phyloP scores from a whole-genome alignment of 1,139 yeast species.

The Suhomyces bolitotheri region DNA sequence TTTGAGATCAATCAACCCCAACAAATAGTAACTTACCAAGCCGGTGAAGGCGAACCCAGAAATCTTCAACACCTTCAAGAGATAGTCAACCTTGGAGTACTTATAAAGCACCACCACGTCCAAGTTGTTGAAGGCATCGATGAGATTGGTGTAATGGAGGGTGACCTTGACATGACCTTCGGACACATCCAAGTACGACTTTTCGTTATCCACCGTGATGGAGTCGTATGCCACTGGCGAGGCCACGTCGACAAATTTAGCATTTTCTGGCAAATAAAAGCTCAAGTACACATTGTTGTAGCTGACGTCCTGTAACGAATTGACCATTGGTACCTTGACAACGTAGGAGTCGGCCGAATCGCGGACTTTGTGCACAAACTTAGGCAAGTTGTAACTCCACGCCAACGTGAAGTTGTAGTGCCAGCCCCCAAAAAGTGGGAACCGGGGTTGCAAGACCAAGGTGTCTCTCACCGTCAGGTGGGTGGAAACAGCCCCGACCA shows the following conservation, averaged over 20 bases:
- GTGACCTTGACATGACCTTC: slow-evolving; percentile 81
- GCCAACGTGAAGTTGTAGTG: slow-evolving; percentile 92
- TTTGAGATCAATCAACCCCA: slow-evolving; percentile 42
- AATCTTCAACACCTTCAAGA: slow-evolving; percentile 66
- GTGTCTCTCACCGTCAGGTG: slow-evolving; percentile 52
- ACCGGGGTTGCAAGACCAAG: slow-evolving; percentile 77
- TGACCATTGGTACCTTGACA: slow-evolving; percentile 68
- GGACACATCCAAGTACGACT: slow-evolving; percentile 72
- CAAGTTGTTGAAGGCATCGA: slow-evolving; percentile 66
- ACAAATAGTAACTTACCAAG: slow-evolving; percentile 56
- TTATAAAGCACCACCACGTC: slow-evolving; percentile 64
- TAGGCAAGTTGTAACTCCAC: slow-evolving; percentile 66
- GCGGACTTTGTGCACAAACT: slow-evolving; percentile 48
- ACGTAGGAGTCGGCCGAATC: slow-evolving; percentile 55
- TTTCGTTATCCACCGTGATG: slow-evolving; percentile 43
- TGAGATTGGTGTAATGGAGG: slow-evolving; percentile 58
- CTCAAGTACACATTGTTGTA: slow-evolving; percentile 64
- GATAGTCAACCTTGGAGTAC: slow-evolving; percentile 53
- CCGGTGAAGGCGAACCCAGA: slow-evolving; percentile 65
- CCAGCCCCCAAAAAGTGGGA: slow-evolving; percentile 96
- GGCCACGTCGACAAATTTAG: slow-evolving; percentile 59
- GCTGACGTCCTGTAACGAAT: slow-evolving; percentile 67
- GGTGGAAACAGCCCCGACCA: slow-evolving; percentile 94
- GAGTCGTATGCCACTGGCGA: slow-evolving; percentile 53
- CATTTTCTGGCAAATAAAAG: slow-evolving; percentile 86